Evolutionary conservation across 169 alveolate genomes (phyloP), one percentile per base, ranked within the genome.

Genomic region (Plasmodium ovale): DNA sequence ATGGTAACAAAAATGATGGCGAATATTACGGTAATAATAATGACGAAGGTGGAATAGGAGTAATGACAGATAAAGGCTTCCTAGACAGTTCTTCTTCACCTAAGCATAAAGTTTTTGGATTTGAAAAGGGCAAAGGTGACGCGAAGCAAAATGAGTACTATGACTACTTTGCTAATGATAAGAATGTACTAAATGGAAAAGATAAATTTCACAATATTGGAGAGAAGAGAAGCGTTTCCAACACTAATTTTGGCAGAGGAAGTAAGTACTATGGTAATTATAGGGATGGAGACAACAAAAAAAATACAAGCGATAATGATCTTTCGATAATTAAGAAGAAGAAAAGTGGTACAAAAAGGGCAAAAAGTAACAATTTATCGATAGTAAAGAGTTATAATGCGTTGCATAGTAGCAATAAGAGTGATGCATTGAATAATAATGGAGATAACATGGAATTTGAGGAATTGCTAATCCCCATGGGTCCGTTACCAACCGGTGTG

Each of bases 401-500:
- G 6, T 58, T 56, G 21, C 39, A 51, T 39, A 12, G 27, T 9
- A 58, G 74, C 25, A 88, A 82, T 4, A 74, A 29, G 10, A 27
- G 7, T 82, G 59, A 73, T 25, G 51, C 82, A 14, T n/a, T n/a
- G n/a, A 42, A 33, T 31, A 37, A 51, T 42, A 62, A 72, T 44
- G 67, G 93, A 14, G 94, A 93, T 56, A 88, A 60, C 1, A 91
- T 73, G 29, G 93, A 92, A 2, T 62, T 79, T 72, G 94, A 88
- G 7, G 92, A 92, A 16, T 88, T 92, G 31, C 39, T 94, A 31
- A 92, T 94, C n/a, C 96, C 96, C 3, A 92, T 92, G 95, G 95
- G 95, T 10, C 96, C 97, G 2, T 69, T 94, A 25, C 98, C 98
- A 31, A 95, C 95, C 9, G 98, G 98, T 29, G 98, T 95, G 7